Percentiles rank a stretch among this genome's conserved stretches.
phyloP scores from a whole-genome alignment of 305 asterid genomes.

The Striga hermonthica region DNA sequence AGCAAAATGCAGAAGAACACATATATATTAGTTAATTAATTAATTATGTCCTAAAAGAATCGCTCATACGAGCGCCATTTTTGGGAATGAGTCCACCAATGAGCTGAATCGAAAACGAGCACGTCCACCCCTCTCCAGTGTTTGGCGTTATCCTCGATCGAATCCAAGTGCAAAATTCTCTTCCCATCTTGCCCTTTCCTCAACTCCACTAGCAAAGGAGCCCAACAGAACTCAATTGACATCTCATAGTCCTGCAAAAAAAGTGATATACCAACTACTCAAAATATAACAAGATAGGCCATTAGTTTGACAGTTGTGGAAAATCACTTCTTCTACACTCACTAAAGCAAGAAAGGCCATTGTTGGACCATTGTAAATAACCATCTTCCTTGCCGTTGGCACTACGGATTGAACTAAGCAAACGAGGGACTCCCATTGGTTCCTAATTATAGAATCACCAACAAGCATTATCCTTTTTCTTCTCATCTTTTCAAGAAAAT shows the following conservation, averaged over 20 bases:
- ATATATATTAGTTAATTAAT: too few relatives aligned
- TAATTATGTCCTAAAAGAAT: too few relatives aligned
- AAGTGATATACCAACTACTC: not conserved
- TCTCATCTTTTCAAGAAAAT: slow-evolving; percentile 82
- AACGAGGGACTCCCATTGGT: slow-evolving; percentile 94
- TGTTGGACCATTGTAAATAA: slow-evolving; percentile 76
- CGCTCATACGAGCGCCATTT: slow-evolving; percentile 63
- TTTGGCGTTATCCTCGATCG: slow-evolving; percentile 81
- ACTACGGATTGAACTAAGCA: slow-evolving; percentile 80
- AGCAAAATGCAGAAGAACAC: too few relatives aligned
- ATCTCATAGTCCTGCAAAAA: slow-evolving; percentile 70
- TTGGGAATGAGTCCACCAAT: slow-evolving; percentile 91
- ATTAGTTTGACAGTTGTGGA: too few relatives aligned
- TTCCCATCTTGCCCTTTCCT: slow-evolving; percentile 51
- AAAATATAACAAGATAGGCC: too few relatives aligned
- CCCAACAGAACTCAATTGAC: slow-evolving; percentile 85
- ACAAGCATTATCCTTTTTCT: slow-evolving; percentile 85
- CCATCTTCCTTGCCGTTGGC: slow-evolving; percentile 62
- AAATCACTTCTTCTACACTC: slow-evolving; percentile 30
- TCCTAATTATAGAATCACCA: slow-evolving; percentile 89
- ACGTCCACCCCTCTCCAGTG: slow-evolving; percentile 85
- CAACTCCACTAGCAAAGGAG: slow-evolving; percentile 81
- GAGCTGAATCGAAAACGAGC: slow-evolving; percentile 91
- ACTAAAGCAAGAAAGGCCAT: slow-evolving; percentile 91
- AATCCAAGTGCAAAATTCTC: slow-evolving; percentile 70